Evolutionary conservation across 1,284 basidiomycete genomes (phyloP).

Genomic region (Leucoagaricus sp.): DNA sequence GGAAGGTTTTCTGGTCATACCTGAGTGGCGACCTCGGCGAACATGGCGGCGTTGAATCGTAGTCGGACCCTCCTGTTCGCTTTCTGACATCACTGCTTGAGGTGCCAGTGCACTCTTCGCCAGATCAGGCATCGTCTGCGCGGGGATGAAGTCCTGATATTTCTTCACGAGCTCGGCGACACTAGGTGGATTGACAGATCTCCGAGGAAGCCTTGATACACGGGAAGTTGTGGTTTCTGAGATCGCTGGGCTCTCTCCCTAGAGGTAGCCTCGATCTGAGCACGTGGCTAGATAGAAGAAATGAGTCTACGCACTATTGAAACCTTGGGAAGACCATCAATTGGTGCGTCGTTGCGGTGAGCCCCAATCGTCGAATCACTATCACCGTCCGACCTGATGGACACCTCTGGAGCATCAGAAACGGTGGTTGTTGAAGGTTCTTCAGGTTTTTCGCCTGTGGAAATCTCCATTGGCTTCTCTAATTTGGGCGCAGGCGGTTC

Average conservation of each 20-base stretch:
- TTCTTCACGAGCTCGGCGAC: conserved; percentile 87
- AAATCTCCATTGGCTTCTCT: not conserved
- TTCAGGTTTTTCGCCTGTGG: not conserved
- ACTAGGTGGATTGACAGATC: conserved; percentile 56
- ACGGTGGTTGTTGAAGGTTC: not conserved
- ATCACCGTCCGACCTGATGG: conserved; percentile 55
- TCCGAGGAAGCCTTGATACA: conserved; percentile 72
- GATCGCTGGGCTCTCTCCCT: conserved; percentile 3
- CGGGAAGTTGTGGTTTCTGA: not conserved
- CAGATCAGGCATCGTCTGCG: conserved; percentile 70
- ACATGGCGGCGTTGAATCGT: conserved; percentile 34
- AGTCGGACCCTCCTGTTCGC: conserved; percentile 63
- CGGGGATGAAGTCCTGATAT: conserved; percentile 76
- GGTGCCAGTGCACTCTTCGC: conserved; percentile 67
- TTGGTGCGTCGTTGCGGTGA: conserved; percentile 40
- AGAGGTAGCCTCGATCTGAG: not conserved
- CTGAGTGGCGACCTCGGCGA: conserved; percentile 48
- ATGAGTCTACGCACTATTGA: not conserved
- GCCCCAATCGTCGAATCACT: conserved; percentile 94
- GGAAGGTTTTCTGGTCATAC: conserved; percentile 53
- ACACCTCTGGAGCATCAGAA: conserved; percentile 8
- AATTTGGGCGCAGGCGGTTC: conserved; percentile 16
- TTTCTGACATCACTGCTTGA: conserved; percentile 58
- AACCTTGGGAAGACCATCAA: conserved; percentile 22
- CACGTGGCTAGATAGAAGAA: not conserved